Evolutionary conservation across 805 yeast species (phyloP).

Genomic region (Lachancea sp.): DNA sequence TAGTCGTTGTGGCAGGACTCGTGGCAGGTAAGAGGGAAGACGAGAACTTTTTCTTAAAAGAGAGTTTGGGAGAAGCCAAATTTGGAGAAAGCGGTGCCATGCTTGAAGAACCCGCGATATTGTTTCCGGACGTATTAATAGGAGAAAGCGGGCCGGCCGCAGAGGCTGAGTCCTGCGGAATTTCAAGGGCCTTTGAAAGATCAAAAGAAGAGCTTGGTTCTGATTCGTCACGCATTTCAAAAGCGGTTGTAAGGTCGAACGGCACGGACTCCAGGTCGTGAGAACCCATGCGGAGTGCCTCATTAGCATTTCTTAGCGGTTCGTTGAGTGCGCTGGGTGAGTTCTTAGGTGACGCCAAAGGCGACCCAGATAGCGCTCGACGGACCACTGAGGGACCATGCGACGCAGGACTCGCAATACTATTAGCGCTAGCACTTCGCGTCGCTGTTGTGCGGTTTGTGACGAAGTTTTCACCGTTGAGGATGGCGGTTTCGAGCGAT

Average conservation of each 20-base stretch:
- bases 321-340: neutral
- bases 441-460: too few species aligned
- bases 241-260: constrained; percentile 3
- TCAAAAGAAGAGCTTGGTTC: constrained; percentile 20
- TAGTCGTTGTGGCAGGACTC: neutral
- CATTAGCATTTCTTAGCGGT: neutral
- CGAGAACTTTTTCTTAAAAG: constrained; percentile 21
- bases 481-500: neutral
- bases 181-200: constrained; percentile 29
- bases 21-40: constrained; percentile 12
- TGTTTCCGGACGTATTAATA: neutral
- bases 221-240: constrained; percentile 7
- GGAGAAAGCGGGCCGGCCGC: neutral
- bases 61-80: constrained; percentile 16
- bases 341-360: constrained; percentile 1
- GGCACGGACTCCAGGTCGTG: too few species aligned
- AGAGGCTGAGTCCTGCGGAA: constrained; percentile 11
- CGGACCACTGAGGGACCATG: constrained; percentile 1
- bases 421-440: neutral
- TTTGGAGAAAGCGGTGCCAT: constrained; percentile 6
- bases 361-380: constrained; percentile 1
- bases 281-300: neutral
- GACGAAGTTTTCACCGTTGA: too few species aligned
- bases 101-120: neutral
- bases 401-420: neutral